Evolutionary conservation across 2,329 filamentous ascomycete species (phyloP).

Genomic region (Seiridium unicorne): DNA sequence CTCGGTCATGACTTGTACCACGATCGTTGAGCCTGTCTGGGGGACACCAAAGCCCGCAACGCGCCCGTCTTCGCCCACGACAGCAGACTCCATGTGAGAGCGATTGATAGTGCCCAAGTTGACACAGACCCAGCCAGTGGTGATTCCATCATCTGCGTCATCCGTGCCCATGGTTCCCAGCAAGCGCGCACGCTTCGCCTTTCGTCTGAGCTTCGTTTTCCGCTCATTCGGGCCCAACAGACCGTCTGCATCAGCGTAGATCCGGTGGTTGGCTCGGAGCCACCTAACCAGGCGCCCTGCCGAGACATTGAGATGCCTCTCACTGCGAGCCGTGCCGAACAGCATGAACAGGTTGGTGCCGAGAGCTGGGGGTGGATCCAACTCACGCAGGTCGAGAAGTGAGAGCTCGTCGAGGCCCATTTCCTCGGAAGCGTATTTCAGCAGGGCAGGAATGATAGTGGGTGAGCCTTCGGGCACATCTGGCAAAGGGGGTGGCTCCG

Average conservation of each 20-base stretch:
- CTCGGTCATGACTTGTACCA: conserved; percentile 59
- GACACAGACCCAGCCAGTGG: conserved; percentile 95
- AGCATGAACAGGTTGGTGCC: conserved; percentile 91
- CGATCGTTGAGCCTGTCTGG: conserved; percentile 48
- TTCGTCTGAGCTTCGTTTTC: conserved; percentile 79
- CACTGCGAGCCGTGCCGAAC: conserved; percentile 84
- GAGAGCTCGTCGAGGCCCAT: conserved; percentile 81
- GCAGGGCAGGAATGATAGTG: conserved; percentile 65
- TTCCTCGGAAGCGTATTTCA: conserved; percentile 78
- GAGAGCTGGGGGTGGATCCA: conserved; percentile 84
- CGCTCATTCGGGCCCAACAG: conserved; percentile 87
- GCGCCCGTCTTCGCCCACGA: conserved; percentile 47
- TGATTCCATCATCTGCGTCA: conserved; percentile 77
- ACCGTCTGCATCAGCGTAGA: conserved; percentile 80
- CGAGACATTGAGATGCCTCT: conserved; percentile 89
- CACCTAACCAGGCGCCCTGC: conserved; percentile 88
- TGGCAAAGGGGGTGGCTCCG: conserved; percentile 46
- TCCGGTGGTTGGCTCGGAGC: conserved; percentile 69
- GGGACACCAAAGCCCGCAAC: conserved; percentile 75
- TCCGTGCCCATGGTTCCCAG: conserved; percentile 67
- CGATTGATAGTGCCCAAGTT: conserved; percentile 74
- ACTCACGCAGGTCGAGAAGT: conserved; percentile 76
- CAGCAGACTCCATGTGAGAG: conserved; percentile 41
- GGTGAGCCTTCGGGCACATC: conserved; percentile 68
- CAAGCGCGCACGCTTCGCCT: conserved; percentile 78